phyloP scores from a whole-genome alignment of 23 red algal species.

The Porphyridium purpureum region DNA sequence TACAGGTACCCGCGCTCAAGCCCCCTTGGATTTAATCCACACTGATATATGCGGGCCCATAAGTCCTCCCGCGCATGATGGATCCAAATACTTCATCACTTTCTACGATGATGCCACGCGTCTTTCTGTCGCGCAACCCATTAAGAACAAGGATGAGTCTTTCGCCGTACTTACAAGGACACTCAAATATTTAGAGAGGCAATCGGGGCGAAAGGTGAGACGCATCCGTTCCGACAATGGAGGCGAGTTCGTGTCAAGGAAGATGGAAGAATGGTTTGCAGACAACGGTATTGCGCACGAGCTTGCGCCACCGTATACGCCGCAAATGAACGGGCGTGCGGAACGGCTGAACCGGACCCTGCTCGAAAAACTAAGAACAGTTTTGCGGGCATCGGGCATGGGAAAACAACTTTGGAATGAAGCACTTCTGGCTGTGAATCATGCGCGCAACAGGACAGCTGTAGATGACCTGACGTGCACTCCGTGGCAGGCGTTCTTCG shows the following conservation, averaged over 20 bases:
- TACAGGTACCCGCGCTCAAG: no score
- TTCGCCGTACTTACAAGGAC: background rate
- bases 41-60: constrained; percentile 16
- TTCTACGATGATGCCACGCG: background rate
- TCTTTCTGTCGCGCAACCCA: background rate
- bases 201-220: background rate
- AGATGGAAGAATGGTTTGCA: constrained; percentile 3
- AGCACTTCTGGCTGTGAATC: constrained; percentile 5
- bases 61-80: constrained; percentile 5
- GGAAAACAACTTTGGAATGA: constrained; percentile 29
- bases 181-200: background rate
- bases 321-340: constrained; percentile 15
- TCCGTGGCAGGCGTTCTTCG: constrained; percentile 5
- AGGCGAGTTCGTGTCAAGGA: background rate
- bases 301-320: constrained; percentile 4
- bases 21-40: constrained; percentile 5
- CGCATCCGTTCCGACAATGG: constrained; percentile 6
- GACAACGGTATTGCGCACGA: constrained; percentile 13
- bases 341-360: constrained; percentile 19
- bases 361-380: constrained; percentile 3
- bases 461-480: constrained; percentile 4
- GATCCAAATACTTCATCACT: constrained; percentile 11
- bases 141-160: background rate
- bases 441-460: constrained; percentile 6
- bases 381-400: no score